A percentile compares a stretch with the other conserved stretches of the same genome.
These are phyloP conservation scores for Boechera retrofracta DNA, from an alignment of 345 rosid species.

Conservation along the genomic window DNA sequence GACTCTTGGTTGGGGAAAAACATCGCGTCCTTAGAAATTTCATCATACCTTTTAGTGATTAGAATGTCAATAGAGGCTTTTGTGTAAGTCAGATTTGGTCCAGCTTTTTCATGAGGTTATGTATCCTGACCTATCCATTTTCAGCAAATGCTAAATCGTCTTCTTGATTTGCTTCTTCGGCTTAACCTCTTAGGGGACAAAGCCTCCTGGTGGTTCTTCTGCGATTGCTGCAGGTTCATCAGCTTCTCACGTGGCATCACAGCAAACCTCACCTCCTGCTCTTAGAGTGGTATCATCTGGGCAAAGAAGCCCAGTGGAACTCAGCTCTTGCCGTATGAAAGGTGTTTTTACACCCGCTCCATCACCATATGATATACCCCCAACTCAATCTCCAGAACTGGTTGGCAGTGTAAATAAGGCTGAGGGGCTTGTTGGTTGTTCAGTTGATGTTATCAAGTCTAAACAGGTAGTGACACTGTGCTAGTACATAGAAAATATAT, in stretches of 20 bases:
- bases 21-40: too few species aligned
- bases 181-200: constrained; percentile 66
- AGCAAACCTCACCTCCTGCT: constrained; percentile 64
- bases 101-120: neutral
- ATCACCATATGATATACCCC: constrained; percentile 65
- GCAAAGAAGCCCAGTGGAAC: constrained; percentile 64
- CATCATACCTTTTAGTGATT: neutral
- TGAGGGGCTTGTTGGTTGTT: constrained; percentile 55
- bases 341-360: constrained; percentile 74
- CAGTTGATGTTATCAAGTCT: constrained; percentile 56
- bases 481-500: constrained; percentile 4
- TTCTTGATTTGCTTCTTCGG: constrained; percentile 19
- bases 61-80: constrained; percentile 14
- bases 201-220: constrained; percentile 67
- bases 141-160: constrained; percentile 2
- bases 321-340: constrained; percentile 72
- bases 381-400: constrained; percentile 61
- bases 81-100: constrained; percentile 1
- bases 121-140: constrained; percentile 4
- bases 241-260: constrained; percentile 70
- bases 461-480: constrained; percentile 65
- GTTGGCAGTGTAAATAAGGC: constrained; percentile 64
- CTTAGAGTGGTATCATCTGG: constrained; percentile 68
- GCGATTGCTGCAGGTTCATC: constrained; percentile 54
- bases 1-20: too few species aligned